Evolutionary conservation across 2,329 filamentous ascomycete genomes (phyloP), one percentile per base, ranked within the genome.

Genomic region (Xylaria sp.): DNA sequence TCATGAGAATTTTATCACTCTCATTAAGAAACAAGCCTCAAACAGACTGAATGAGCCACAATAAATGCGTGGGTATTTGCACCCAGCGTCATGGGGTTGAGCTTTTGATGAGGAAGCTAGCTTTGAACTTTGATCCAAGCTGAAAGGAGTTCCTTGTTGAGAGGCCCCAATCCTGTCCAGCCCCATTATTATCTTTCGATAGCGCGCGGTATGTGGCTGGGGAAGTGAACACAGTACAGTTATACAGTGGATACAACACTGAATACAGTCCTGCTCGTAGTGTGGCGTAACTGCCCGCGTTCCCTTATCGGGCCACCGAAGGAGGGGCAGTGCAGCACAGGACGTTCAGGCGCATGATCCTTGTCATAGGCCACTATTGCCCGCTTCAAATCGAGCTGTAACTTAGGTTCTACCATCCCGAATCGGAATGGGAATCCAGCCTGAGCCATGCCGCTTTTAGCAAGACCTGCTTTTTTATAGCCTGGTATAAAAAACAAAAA

Each of bases 401-500:
- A 27, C 24, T 27, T 58, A 58, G 39, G 56, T 59, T 59, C 48
- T 59, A 59, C 56, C 56, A 59, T 58, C 55, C 55, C 55, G 55
- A 58, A 58, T 58, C 55, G 55, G 55, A 58, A 58, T 36, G 36
- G 55, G 55, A 58, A 47, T 21, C 55, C 55, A 58, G 47, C 55
- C 55, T 58, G 55, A 47, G 55, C 55, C 39, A 58, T 36, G 55
- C 55, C 55, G 55, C 55, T 58, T 58, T 58, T 45, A 58, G 55
- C 55, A n/a, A n/a, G n/a, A n/a, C n/a, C n/a, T n/a, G n/a, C n/a
- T n/a, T n/a, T n/a, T n/a, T n/a, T n/a, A n/a, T n/a, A n/a, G n/a
- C n/a, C n/a, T n/a, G n/a, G n/a, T n/a, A n/a, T n/a, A n/a, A n/a
- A n/a, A n/a, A n/a, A n/a, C n/a, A n/a, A n/a, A n/a, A n/a, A n/a